phyloP scores from a whole-genome alignment of 768 basidiomycete species.

The Gautieria morchelliformis region DNA sequence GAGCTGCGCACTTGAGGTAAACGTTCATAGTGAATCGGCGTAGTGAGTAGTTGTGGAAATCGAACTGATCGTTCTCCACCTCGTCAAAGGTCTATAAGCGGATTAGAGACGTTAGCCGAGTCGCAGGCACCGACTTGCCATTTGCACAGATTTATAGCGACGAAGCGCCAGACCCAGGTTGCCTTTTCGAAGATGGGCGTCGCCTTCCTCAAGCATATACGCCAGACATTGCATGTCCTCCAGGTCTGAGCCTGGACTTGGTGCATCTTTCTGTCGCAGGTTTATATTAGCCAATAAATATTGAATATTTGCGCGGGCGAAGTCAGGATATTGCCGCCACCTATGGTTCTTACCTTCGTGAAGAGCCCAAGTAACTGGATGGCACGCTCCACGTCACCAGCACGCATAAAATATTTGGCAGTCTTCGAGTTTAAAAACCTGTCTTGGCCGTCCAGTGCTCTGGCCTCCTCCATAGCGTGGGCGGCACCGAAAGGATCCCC shows the following conservation, averaged over 20 bases:
- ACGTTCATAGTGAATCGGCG: conserved; percentile 82
- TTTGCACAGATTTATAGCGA: conserved; percentile 66
- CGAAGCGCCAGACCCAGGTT: conserved; percentile 76
- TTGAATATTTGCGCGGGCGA: neutral
- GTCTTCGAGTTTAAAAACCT: conserved; percentile 90
- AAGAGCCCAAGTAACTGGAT: conserved; percentile 71
- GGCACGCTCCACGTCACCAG: conserved; percentile 72
- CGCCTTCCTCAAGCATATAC: conserved; percentile 76
- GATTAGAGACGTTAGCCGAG: neutral
- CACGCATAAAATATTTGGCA: conserved; percentile 83
- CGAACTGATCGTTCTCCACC: conserved; percentile 92
- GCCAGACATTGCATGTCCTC: conserved; percentile 94
- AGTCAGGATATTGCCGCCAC: neutral
- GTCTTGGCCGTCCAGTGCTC: conserved; percentile 85
- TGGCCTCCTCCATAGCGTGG: conserved; percentile 66
- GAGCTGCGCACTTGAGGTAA: conserved; percentile 62
- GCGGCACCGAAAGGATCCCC: conserved; percentile 77
- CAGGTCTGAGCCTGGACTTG: conserved; percentile 65
- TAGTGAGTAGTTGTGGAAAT: conserved; percentile 93
- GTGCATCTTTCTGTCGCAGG: conserved; percentile 68
- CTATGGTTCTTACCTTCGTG: conserved; percentile 61
- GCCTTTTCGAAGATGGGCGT: conserved; percentile 54
- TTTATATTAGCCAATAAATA: neutral
- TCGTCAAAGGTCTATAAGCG: conserved; percentile 61
- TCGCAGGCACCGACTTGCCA: conserved; percentile 33